phyloP scores from a whole-genome alignment of 2,329 filamentous ascomycete species.

The Cladophialophora yegresii region DNA sequence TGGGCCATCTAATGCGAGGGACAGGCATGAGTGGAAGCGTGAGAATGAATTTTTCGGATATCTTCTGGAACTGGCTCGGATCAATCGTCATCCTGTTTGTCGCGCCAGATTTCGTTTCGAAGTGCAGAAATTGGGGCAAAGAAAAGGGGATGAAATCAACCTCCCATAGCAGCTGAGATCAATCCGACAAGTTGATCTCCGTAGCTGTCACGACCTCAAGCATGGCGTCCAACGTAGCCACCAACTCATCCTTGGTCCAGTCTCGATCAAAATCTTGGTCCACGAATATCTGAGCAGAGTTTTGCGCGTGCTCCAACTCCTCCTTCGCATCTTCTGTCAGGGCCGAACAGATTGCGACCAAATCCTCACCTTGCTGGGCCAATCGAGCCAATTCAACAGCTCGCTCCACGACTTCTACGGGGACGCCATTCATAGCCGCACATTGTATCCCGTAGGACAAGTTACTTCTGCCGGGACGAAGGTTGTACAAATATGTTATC shows the following conservation, averaged over 20 bases:
- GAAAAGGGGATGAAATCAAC: conserved; percentile 47
- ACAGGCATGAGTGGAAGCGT: conserved; percentile 58
- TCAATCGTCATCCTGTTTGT: conserved; percentile 59
- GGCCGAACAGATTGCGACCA: conserved; percentile 70
- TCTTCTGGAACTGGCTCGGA: conserved; percentile 56
- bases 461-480: conserved; percentile 65
- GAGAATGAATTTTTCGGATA: conserved; percentile 54
- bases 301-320: conserved; percentile 66
- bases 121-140: conserved; percentile 60
- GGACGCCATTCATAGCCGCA: conserved; percentile 82
- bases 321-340: conserved; percentile 64
- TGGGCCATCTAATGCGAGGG: conserved; percentile 72
- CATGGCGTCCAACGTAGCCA: conserved; percentile 21
- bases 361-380: conserved; percentile 70
- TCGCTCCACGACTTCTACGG: conserved; percentile 68
- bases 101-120: conserved; percentile 58
- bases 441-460: conserved; percentile 86
- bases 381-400: conserved; percentile 73
- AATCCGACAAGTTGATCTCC: not conserved
- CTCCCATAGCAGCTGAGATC: conserved; percentile 7
- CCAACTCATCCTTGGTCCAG: conserved; percentile 22
- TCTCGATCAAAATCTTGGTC: conserved; percentile 25
- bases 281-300: conserved; percentile 29
- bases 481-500: conserved; percentile 69
- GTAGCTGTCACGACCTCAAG: conserved; percentile 10